Percentiles rank a stretch among this genome's conserved stretches.
Evolutionary conservation across 257 asterid genomes (phyloP).

Genomic region (Solanum lycopersicoides): DNA sequence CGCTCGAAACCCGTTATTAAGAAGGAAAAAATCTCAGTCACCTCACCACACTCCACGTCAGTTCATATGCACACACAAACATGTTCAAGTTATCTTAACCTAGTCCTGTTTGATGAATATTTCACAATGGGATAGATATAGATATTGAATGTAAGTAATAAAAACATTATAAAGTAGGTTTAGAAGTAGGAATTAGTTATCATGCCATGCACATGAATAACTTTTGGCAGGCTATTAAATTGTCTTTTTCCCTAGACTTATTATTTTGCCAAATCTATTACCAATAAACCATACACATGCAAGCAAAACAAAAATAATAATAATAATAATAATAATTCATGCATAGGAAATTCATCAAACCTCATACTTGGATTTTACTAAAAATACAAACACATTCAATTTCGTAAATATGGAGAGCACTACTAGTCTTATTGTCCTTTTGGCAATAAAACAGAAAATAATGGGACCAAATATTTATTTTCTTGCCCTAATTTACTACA

Average conservation of each 20-base stretch:
- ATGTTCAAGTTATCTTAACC: background rate
- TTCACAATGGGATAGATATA: background rate
- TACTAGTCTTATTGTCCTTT: background rate
- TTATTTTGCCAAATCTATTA: background rate
- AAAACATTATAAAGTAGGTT: background rate
- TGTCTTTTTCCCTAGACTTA: background rate
- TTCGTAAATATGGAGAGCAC: background rate
- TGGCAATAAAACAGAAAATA: background rate
- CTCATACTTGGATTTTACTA: background rate
- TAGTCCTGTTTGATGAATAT: background rate
- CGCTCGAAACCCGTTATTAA: no score
- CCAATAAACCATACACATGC: background rate
- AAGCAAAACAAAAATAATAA: background rate
- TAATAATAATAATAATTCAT: background rate
- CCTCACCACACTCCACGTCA: accelerated
- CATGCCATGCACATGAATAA: background rate
- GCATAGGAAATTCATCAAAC: background rate
- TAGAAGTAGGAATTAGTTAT: background rate
- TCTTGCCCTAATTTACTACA: background rate
- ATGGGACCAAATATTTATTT: background rate
- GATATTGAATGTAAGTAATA: background rate
- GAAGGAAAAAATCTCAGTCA: background rate
- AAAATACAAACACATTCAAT: background rate
- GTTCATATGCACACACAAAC: background rate
- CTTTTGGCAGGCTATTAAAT: background rate